These are phyloP conservation scores for Niebla homalea DNA, from an alignment of 495 filamentous ascomycete genomes.

Conservation along the genomic window DNA sequence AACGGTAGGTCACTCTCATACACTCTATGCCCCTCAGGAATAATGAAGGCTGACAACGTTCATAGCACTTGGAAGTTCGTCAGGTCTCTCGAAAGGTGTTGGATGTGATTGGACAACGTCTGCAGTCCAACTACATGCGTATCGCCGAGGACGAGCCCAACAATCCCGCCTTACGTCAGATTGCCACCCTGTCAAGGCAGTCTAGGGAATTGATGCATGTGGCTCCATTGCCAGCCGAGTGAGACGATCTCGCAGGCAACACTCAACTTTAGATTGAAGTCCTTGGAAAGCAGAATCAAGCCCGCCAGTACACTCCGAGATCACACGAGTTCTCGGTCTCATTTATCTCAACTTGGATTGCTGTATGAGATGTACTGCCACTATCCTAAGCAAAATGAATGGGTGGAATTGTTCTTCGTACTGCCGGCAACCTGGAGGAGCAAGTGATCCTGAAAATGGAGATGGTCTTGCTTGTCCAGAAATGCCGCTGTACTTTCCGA, in stretches of 20 bases:
- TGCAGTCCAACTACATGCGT: slow-evolving; percentile 57
- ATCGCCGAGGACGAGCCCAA: slow-evolving; percentile 48
- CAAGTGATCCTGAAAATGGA: too few relatives aligned
- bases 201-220: slow-evolving; percentile 35
- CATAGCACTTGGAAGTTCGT: slow-evolving; percentile 59
- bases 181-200: slow-evolving; percentile 41
- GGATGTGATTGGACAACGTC: slow-evolving; percentile 53
- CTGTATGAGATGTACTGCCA: too few relatives aligned
- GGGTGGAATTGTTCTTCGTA: too few relatives aligned
- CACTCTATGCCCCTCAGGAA: background rate
- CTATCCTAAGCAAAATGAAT: too few relatives aligned
- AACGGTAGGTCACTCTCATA: slow-evolving; percentile 23
- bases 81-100: slow-evolving; percentile 54
- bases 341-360: too few relatives aligned
- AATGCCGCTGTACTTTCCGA: too few relatives aligned
- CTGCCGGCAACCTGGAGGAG: too few relatives aligned
- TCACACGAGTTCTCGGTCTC: too few relatives aligned
- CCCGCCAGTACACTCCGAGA: too few relatives aligned
- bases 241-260: background rate
- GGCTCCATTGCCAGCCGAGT: background rate
- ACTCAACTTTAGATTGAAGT: too few relatives aligned
- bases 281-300: too few relatives aligned
- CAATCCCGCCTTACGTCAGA: slow-evolving; percentile 49
- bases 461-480: too few relatives aligned
- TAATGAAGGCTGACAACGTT: background rate